These are phyloP conservation scores for Pholiota adiposa DNA, from an alignment of 1,284 basidiomycete species.

Conservation along the genomic window DNA sequence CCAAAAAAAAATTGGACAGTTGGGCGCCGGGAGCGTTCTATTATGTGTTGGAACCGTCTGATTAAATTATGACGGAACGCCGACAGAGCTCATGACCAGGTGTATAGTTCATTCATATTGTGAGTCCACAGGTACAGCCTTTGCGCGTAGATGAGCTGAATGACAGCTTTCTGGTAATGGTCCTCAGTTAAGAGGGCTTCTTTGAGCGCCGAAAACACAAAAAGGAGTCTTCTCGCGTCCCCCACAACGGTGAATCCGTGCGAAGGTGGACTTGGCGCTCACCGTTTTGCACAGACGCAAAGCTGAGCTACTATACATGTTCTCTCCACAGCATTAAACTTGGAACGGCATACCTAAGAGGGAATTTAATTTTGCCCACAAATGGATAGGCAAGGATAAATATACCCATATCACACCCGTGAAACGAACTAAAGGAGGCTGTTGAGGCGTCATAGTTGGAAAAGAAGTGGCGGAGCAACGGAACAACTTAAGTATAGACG, in stretches of 20 bases:
- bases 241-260: neutral
- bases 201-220: neutral
- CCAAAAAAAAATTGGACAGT: neutral
- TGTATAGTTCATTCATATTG: too few species aligned
- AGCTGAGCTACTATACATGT: too few species aligned
- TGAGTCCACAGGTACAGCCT: too few species aligned
- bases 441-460: neutral
- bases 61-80: too few species aligned
- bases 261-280: neutral
- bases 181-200: neutral
- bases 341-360: neutral
- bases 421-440: neutral
- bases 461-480: neutral
- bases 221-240: too few species aligned
- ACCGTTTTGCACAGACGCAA: neutral
- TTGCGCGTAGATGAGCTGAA: neutral
- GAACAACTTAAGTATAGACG: conserved; percentile 3
- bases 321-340: neutral
- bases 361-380: neutral
- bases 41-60: neutral
- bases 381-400: neutral
- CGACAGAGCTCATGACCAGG: too few species aligned
- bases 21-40: neutral
- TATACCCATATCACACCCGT: neutral
- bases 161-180: neutral